These are phyloP conservation scores for Acanthamoeba healyi DNA, from an alignment of 208 protist species.

Conservation along the genomic window DNA sequence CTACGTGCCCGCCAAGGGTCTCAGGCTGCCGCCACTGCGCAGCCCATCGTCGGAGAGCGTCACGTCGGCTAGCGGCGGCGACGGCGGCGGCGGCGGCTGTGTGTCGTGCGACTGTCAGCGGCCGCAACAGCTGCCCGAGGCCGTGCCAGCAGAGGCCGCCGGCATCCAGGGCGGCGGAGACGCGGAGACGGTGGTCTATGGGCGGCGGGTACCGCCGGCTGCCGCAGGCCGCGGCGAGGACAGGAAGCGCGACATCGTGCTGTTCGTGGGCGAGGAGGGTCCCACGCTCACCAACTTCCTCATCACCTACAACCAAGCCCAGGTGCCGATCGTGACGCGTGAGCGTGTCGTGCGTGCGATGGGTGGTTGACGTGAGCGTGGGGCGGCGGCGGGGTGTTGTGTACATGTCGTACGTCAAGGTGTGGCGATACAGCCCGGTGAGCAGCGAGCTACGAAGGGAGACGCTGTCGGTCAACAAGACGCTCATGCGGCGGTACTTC, in stretches of 20 bases:
- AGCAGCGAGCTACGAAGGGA: background rate
- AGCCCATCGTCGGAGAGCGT: background rate
- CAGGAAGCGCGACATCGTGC: slow-evolving; percentile 55
- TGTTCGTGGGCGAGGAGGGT: slow-evolving; percentile 83
- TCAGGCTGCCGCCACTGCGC: background rate
- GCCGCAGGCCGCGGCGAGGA: background rate
- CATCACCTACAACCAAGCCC: slow-evolving; percentile 79
- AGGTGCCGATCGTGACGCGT: slow-evolving; percentile 12
- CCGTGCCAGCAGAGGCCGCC: no score
- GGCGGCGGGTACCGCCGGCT: background rate
- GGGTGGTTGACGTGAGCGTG: background rate
- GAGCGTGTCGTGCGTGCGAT: background rate
- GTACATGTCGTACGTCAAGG: no score
- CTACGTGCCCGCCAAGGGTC: background rate
- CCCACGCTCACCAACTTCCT: slow-evolving; percentile 84
- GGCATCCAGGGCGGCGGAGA: no score
- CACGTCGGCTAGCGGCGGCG: background rate
- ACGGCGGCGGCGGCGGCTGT: background rate
- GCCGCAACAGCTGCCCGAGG: background rate
- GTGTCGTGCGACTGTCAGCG: background rate
- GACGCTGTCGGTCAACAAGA: slow-evolving; percentile 44
- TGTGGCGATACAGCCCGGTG: slow-evolving; percentile 9
- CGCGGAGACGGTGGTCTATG: background rate
- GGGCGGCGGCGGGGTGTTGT: background rate
- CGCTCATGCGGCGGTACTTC: slow-evolving; percentile 78